Conservation (phyloP, 495 filamentous ascomycete species). For the Neurospora sp. region DNA sequence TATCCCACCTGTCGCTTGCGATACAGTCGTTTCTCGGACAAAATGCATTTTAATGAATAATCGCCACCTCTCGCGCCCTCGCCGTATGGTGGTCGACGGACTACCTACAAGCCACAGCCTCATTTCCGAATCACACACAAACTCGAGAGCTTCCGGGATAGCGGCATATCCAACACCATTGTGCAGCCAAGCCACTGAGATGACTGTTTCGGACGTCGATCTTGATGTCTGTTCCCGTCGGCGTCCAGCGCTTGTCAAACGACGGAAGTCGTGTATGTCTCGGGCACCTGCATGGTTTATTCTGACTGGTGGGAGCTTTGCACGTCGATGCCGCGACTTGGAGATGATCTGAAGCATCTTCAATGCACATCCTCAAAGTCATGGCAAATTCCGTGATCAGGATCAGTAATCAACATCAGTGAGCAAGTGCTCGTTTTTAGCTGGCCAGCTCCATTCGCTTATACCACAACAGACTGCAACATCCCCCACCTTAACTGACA, state of each 20-base stretch:
- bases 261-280: not conserved
- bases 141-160: not conserved
- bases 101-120: not conserved
- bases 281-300: not conserved
- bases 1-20: not conserved
- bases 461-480: not conserved
- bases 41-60: not conserved
- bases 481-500: no score
- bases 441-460: not conserved
- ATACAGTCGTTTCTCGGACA: not conserved
- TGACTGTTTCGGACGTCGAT: not conserved
- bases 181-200: not conserved
- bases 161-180: not conserved
- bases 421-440: not conserved
- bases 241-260: not conserved
- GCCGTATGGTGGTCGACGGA: not conserved
- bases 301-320: not conserved
- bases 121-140: not conserved
- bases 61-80: not conserved
- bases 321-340: not conserved
- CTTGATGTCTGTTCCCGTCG: not conserved
- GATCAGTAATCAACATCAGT: not conserved
- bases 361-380: not conserved
- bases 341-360: not conserved
- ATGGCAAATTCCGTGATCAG: not conserved